Evolutionary conservation across 2,329 filamentous ascomycete genomes (phyloP).

Genomic region (Nannizziopsis barbatae): DNA sequence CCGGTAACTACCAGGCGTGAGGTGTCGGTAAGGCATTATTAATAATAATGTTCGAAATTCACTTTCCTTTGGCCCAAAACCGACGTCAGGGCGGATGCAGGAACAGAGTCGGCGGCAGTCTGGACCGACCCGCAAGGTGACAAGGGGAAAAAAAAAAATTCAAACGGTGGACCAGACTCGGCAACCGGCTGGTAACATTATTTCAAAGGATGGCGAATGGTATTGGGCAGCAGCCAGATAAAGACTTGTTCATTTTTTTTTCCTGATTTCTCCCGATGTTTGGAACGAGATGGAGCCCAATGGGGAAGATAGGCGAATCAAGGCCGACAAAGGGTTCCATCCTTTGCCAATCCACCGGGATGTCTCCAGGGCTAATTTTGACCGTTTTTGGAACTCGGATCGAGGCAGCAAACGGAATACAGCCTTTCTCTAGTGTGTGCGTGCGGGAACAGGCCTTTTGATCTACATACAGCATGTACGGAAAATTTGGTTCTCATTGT

Average conservation of each 20-base stretch:
- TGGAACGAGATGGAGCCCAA: no score
- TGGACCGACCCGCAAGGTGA: constrained; percentile 4
- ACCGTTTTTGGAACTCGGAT: not conserved
- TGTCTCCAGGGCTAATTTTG: not conserved
- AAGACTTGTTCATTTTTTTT: not conserved
- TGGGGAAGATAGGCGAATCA: no score
- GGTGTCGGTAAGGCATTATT: not conserved
- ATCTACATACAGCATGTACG: no score
- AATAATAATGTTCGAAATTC: not conserved
- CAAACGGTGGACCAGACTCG: not conserved
- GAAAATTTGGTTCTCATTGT: no score
- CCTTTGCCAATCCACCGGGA: not conserved
- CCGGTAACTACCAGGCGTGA: not conserved
- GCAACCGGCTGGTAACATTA: constrained; percentile 1
- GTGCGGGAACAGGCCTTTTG: no score
- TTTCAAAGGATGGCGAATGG: not conserved
- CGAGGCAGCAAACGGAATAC: no score
- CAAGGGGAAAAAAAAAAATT: not conserved
- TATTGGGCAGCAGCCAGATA: not conserved
- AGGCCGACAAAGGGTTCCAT: no score
- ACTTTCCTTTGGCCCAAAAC: not conserved
- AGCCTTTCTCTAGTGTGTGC: no score
- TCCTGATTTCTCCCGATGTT: not conserved
- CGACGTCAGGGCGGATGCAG: constrained; percentile 9
- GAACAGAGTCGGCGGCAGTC: constrained; percentile 4